A percentile compares a stretch with the other conserved stretches of the same genome.
These are phyloP conservation scores for Nyctanthes arbortristis DNA, from an alignment of 257 asterid species.

Conservation along the genomic window DNA sequence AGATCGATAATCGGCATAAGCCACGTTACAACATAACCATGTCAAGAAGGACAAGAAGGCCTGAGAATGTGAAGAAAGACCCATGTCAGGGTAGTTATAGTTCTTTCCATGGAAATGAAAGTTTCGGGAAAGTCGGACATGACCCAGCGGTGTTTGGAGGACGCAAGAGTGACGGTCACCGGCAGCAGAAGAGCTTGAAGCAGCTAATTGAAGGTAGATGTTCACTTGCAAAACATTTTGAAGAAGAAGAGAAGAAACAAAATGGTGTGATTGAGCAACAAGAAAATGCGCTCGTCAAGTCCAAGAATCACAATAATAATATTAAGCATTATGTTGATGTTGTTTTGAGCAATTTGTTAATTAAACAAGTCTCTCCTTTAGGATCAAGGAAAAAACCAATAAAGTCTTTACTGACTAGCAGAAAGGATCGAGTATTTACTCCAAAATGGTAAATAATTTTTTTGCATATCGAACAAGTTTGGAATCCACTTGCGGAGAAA, in stretches of 20 bases:
- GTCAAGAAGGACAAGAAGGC: slow-evolving; percentile 1
- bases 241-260: not conserved
- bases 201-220: not conserved
- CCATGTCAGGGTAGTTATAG: not conserved
- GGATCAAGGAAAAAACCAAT: not conserved
- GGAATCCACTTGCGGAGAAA: too few species aligned
- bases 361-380: not conserved
- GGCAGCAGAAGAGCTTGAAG: not conserved
- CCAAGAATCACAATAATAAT: not conserved
- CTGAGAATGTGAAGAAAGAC: not conserved
- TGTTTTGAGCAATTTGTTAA: not conserved
- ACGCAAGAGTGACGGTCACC: not conserved
- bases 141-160: not conserved
- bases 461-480: too few species aligned
- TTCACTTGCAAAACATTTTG: not conserved
- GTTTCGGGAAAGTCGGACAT: not conserved
- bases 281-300: not conserved
- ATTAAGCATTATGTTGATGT: not conserved
- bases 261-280: not conserved
- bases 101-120: not conserved
- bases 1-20: not conserved
- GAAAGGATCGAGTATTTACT: not conserved
- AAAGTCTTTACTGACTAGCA: not conserved
- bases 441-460: not conserved
- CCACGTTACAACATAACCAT: not conserved